Conservation (phyloP, 208 protist genomes). For the Acanthamoeba rhysodes region DNA sequence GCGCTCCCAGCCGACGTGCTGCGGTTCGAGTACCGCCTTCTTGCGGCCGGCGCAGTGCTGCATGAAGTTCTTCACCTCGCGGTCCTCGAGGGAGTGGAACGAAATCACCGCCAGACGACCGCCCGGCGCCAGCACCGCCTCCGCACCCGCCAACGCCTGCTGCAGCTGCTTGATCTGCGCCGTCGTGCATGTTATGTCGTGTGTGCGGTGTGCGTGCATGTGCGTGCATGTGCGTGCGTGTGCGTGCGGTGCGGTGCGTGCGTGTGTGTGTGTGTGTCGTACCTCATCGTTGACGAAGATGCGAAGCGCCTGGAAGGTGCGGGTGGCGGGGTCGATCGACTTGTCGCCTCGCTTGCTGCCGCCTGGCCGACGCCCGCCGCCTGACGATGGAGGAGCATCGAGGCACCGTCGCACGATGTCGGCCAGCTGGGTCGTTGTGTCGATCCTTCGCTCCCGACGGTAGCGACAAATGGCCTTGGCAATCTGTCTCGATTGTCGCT, state of each 20-base stretch:
- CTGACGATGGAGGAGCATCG: neutral
- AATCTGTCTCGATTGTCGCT: slow-evolving; percentile 64
- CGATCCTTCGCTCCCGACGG: neutral
- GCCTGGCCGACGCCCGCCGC: neutral
- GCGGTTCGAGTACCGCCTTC: neutral
- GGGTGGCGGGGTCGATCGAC: slow-evolving; percentile 64
- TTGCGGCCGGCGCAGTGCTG: neutral
- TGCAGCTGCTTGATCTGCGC: slow-evolving; percentile 56
- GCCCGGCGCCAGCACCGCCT: slow-evolving; percentile 25
- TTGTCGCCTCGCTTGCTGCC: neutral
- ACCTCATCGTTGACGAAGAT: slow-evolving; percentile 76
- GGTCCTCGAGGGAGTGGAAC: slow-evolving; percentile 75
- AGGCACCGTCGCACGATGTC: slow-evolving; percentile 34
- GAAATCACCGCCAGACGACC: slow-evolving; percentile 68
- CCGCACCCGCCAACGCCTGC: neutral
- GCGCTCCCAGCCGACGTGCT: neutral
- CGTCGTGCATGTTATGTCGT: neutral
- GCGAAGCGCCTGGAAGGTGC: slow-evolving; percentile 71
- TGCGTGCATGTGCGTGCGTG: too few species aligned
- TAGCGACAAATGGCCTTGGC: slow-evolving; percentile 42
- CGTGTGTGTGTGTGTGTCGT: too few species aligned
- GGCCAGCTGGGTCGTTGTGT: slow-evolving; percentile 50
- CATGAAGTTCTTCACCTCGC: slow-evolving; percentile 73
- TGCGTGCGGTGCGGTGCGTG: too few species aligned
- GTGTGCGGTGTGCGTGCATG: neutral